Evolutionary conservation across 495 filamentous ascomycete species (phyloP), one percentile per base, ranked within the genome.

Genomic region (Tricharina praecox): DNA sequence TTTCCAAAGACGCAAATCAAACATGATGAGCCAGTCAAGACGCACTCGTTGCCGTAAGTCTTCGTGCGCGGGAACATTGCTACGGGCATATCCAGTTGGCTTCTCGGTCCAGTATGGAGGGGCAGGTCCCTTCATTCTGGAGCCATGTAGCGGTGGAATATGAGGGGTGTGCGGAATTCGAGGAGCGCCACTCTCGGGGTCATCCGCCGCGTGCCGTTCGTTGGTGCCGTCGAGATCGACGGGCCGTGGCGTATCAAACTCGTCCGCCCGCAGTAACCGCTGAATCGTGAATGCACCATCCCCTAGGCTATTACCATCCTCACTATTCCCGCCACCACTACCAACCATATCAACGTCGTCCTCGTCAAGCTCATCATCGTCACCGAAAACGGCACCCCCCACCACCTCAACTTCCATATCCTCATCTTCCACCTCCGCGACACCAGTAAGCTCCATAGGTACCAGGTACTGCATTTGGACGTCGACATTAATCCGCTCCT

Each of bases 1-100:
- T 67, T 99, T 99, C 90, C 90, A 99, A 65, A 99, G 69, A 45
- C 90, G 68, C 32, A 99, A 66, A 59, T 99, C 90, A 63, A 88
- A 99, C n/a, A 99, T 71, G 34, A 99, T 82, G 63, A 96, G 70
- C 81, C 82, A 94, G 62, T 99, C 90, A 3, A 99, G 68, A 25
- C 90, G 81, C 9, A 95, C 79, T 20, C 90, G 78, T 54, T 87
- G 73, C 62, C 80, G 81, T 26, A 95, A 64, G 57, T 99, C 80
- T 57, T 96, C 92, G 45, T 87, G 75, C 1, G 75, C 63, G 15
- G 79, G 81, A 3, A 81, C 63, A 21, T 68, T 63, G 13, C 74
- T 67, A 13, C 71, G 69, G 32, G 51, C 53, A 24, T 76, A 85
- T 21, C 68, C 73, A 11, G 69, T 66, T 1, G 90, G 85, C 23